Percentiles rank a stretch among this genome's conserved stretches.
Evolutionary conservation across 148 eudicot genomes (phyloP).

Genomic region (Camellia granthamiana): DNA sequence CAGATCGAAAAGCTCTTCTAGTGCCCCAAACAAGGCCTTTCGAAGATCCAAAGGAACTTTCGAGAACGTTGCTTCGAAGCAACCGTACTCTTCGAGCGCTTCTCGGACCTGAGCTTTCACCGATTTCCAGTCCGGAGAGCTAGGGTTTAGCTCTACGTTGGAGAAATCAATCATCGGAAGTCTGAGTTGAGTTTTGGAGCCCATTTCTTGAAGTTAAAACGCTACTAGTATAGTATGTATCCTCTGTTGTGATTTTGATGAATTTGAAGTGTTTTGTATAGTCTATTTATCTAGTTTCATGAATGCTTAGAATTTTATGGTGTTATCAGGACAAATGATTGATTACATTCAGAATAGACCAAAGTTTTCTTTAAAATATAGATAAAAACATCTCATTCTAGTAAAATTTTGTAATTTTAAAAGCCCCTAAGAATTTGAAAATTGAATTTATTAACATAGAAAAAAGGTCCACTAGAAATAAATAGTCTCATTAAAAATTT

Average conservation of each 20-base stretch:
- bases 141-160: conserved; percentile 19
- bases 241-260: not conserved
- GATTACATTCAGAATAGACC: no score
- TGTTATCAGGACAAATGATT: no score
- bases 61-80: conserved; percentile 41
- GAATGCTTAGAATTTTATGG: no score
- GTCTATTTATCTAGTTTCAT: not conserved
- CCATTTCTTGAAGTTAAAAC: conserved; percentile 18
- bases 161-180: conserved; percentile 39
- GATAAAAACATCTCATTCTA: no score
- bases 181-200: conserved; percentile 24
- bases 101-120: conserved; percentile 29
- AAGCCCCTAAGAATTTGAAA: no score
- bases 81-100: conserved; percentile 47
- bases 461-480: no score
- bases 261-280: not conserved
- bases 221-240: not conserved
- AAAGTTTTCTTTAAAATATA: no score
- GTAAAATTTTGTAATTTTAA: no score
- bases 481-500: no score
- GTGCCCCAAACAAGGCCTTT: conserved; percentile 23
- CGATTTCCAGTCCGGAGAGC: conserved; percentile 23
- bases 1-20: conserved; percentile 38
- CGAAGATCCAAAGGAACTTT: conserved; percentile 22
- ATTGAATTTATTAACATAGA: no score